A percentile compares a stretch with the other conserved stretches of the same genome.
Evolutionary conservation across 2,329 filamentous ascomycete genomes (phyloP).

Genomic region (Colletotrichum orchidophilum): DNA sequence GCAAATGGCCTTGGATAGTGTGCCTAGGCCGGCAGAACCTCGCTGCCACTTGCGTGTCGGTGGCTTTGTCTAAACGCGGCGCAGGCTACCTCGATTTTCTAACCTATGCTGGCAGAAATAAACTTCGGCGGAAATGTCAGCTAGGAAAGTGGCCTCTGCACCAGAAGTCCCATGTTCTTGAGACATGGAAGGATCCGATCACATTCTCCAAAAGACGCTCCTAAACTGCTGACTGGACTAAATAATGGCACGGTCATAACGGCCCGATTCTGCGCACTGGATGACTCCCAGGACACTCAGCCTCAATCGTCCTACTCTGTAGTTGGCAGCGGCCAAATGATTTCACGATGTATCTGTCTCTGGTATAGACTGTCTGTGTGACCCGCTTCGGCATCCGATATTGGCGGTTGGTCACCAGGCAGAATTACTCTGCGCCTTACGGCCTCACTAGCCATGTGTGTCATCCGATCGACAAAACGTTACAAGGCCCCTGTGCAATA

Average conservation of each 20-base stretch:
- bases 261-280: neutral
- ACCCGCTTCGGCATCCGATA: neutral
- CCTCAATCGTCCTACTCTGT: neutral
- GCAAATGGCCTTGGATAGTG: neutral
- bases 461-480: conserved; percentile 14
- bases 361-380: neutral
- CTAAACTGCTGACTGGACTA: neutral
- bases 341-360: too few species aligned
- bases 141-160: neutral
- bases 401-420: neutral
- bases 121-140: neutral
- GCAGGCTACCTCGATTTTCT: neutral
- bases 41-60: neutral
- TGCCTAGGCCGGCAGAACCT: neutral
- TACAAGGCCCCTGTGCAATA: neutral
- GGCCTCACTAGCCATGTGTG: neutral
- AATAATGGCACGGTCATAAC: neutral
- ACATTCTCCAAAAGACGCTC: neutral
- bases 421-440: neutral
- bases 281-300: neutral
- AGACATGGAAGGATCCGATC: neutral
- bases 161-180: neutral
- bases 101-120: neutral
- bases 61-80: neutral
- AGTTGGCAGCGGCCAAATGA: neutral